Conservation (phyloP, 331 rosid species). For the Rhamnella rubrinervis region DNA sequence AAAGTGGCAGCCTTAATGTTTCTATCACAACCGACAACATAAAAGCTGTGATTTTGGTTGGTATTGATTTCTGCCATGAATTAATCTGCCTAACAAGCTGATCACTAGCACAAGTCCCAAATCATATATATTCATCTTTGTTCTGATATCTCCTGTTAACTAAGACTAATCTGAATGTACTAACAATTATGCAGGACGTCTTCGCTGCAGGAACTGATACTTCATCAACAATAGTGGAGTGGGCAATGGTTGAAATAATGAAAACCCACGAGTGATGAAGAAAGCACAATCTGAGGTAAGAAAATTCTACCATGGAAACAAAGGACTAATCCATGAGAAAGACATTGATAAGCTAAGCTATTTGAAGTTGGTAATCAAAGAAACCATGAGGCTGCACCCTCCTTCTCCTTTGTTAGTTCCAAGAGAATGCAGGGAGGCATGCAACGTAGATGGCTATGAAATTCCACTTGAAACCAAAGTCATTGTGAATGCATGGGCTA, state of each 20-base stretch:
- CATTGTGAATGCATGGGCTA: slow-evolving; percentile 10
- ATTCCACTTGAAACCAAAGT: slow-evolving; percentile 3
- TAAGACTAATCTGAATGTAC: no score
- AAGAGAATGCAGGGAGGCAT: not conserved
- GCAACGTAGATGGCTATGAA: not conserved
- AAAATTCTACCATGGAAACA: not conserved
- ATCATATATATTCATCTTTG: no score
- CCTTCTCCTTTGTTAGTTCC: not conserved
- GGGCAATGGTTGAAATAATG: slow-evolving; percentile 11
- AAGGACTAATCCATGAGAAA: not conserved
- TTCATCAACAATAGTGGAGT: not conserved
- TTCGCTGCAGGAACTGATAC: no score
- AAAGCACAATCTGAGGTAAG: slow-evolving; percentile 11
- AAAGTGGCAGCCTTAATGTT: slow-evolving; percentile 6
- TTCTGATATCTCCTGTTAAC: no score
- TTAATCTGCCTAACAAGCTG: not conserved
- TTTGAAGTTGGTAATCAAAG: not conserved
- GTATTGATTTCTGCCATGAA: not conserved
- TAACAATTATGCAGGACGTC: no score
- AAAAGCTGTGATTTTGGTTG: not conserved
- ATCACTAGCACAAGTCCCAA: not conserved
- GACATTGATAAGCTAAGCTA: not conserved
- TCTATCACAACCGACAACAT: slow-evolving; percentile 1
- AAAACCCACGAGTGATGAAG: slow-evolving; percentile 12
- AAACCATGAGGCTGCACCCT: slow-evolving; percentile 13